Base-by-base conservation (phyloP, 2,329 filamentous ascomycete species). In the Neonectria ditissima region DNA sequence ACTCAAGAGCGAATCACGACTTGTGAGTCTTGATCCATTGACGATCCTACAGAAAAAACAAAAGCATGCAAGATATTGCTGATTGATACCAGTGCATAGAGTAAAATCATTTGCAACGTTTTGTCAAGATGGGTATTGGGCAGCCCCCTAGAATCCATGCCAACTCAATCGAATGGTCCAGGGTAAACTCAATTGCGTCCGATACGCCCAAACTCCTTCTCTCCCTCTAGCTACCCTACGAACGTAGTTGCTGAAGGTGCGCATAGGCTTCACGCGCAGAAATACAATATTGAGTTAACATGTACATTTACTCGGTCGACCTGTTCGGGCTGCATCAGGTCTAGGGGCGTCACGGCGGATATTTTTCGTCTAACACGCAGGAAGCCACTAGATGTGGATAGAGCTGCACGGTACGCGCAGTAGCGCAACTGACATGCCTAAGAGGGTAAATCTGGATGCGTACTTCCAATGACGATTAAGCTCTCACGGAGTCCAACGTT, bases 351-450 rank as follows among this genome's bases (percentile, higher is more conserved):
- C 55, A 47, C 62, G 55, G 58, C 55, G 59, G 53, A 45, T 43
- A 32, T 18, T 60, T 68, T 58, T 58, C 59, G 54, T 45, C 65
- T 24, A 44, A 28, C 52, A 61, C 39, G 24, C 4, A 56, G 57
- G 61, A 45, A 28, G 11, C 44, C 20, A 47, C n/a, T 26, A 5
- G 6, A 41, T 28, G 69, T 66, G 63, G 69, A 34, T 48, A 26
- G 44, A 60, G 62, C 32, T 59, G 44, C 13, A 53, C 52, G 59
- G 28, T 22, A 65, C 57, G 47, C 57, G 47, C 63, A 62, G 56
- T 63, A 72, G 60, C 64, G 61, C 55, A 70, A 58, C 51, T 57
- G 39, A 66, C 66, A 55, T 60, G 54, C 51, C 52, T 52, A 51
- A 55, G 28, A 43, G 37, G 18, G 30, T 52, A 28, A 28, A 26